Evolutionary conservation across 169 alveolate species (phyloP), one percentile per base, ranked within the genome.

Genomic region (Plasmodium malariae): DNA sequence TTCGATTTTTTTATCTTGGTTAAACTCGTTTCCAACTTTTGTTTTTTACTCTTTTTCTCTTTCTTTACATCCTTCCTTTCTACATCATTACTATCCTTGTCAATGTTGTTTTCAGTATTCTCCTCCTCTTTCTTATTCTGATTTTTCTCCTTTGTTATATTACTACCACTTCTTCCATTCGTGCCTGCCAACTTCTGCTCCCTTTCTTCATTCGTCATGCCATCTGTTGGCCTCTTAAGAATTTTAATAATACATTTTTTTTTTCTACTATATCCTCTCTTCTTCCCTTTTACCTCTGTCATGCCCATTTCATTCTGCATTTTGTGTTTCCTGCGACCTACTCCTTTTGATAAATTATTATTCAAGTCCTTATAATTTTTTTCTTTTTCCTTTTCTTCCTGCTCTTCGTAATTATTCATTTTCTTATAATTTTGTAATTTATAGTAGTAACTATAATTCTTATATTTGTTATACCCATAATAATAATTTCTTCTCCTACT

Each of bases 151-250:
- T 54, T 54, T 17, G 14, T 49, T n/a, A n/a, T 68, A 17, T 5
- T 60, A 21, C 51, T 62, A 19, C 74, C 34, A 28, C 28, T 68
- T 68, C 14, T 1, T 19, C 24, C 17, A 11, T 32, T 30, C 57
- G n/a, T 68, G n/a, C n/a, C 2, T 21, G 28, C 17, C 0, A n/a
- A 55, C 19, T 55, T 3, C 11, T n/a, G 7, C 19, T 55, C 2
- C 11, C 26, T 48, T 43, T 36, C 74, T 3, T 40, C 67, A 1
- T 59, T 54, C 3, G 17, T 32, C 6, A 24, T 40, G 4, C 12
- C 68, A 17, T 74, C 88, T 30, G 60, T 62, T 37, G 88, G 88
- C 26, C 88, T 74, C 3, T 74, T 74, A 1, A 74, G 51, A 40
- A 74, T 74, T 60, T 74, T 74, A 12, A 74, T 45, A 17, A 74